Evolutionary conservation across 441 rosid genomes (phyloP).

Genomic region (Bruguiera hainesii): DNA sequence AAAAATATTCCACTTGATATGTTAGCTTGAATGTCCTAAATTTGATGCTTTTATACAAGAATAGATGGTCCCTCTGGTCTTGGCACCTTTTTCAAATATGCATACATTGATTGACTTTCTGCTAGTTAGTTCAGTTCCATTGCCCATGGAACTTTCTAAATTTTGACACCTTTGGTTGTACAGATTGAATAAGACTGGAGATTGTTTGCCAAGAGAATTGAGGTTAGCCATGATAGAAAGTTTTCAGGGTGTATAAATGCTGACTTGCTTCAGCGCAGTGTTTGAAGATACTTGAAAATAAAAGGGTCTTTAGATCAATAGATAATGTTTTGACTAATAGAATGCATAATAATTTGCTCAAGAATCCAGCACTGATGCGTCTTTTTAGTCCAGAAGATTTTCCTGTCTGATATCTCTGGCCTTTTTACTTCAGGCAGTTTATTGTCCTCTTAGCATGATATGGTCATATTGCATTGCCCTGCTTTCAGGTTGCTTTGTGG

Average conservation of each 20-base stretch:
- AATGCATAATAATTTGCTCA: not conserved
- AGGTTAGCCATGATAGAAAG: no score
- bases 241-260: no score
- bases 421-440: not conserved
- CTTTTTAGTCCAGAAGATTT: not conserved
- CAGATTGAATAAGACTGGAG: no score
- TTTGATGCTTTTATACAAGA: not conserved
- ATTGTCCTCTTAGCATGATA: constrained; percentile 6
- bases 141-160: not conserved
- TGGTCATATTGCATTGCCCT: not conserved
- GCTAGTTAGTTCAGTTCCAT: not conserved
- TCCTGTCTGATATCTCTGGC: not conserved
- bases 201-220: no score
- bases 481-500: constrained; percentile 89
- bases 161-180: not conserved
- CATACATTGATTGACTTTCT: not conserved
- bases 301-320: no score
- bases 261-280: no score
- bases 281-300: no score
- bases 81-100: not conserved
- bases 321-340: not conserved
- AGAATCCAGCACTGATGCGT: not conserved
- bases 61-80: not conserved
- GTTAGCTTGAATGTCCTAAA: no score
- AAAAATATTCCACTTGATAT: no score